A percentile compares a stretch with the other conserved stretches of the same genome.
Conservation (phyloP, 495 filamentous ascomycete genomes). For the Aspergillus taichungensis region DNA sequence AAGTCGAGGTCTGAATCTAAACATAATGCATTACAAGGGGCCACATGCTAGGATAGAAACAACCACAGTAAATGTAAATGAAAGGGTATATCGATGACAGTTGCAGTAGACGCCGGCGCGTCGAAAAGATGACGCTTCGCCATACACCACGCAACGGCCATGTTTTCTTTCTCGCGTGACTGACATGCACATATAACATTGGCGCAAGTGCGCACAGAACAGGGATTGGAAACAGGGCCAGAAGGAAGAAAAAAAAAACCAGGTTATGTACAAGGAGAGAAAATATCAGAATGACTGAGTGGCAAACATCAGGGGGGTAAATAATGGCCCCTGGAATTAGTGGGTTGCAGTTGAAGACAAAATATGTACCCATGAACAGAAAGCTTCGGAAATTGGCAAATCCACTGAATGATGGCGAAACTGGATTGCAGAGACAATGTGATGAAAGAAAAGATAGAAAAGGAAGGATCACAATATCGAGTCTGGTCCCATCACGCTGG, state of each 20-base stretch:
- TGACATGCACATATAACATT: too few relatives aligned
- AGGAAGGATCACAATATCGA: slow-evolving; percentile 23
- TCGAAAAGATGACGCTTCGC: too few relatives aligned
- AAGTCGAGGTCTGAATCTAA: too few relatives aligned
- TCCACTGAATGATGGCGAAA: not conserved
- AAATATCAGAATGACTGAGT: slow-evolving; percentile 1
- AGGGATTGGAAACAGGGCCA: not conserved
- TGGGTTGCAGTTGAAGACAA: too few relatives aligned
- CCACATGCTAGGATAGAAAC: not conserved
- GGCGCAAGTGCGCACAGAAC: too few relatives aligned
- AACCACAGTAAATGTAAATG: not conserved
- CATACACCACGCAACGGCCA: too few relatives aligned
- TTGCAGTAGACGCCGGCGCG: too few relatives aligned
- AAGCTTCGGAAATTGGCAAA: not conserved
- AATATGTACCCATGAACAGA: slow-evolving; percentile 14
- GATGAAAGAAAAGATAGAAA: slow-evolving; percentile 7
- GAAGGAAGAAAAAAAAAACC: slow-evolving; percentile 3
- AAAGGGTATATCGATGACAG: too few relatives aligned
- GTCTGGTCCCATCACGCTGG: slow-evolving; percentile 23
- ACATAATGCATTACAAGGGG: too few relatives aligned
- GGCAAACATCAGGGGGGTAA: slow-evolving; percentile 1
- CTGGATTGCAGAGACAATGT: slow-evolving; percentile 9
- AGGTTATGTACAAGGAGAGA: slow-evolving; percentile 24
- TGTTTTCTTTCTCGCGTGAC: too few relatives aligned
- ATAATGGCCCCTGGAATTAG: not conserved